Conservation (phyloP, 2,329 filamentous ascomycete species). For the Septoria petroselini region DNA sequence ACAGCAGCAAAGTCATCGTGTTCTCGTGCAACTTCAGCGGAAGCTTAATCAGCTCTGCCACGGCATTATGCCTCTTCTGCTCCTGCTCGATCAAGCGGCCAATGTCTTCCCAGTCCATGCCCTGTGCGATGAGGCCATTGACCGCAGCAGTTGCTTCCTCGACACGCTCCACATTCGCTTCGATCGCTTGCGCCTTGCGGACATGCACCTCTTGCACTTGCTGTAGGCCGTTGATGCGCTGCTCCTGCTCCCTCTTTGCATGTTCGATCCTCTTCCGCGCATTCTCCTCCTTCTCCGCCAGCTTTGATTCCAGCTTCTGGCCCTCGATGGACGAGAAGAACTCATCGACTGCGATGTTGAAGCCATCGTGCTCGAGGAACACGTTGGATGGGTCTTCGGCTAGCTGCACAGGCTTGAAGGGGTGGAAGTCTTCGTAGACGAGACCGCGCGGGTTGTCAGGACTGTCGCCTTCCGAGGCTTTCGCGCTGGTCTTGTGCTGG, state of each 20-base stretch:
- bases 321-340: constrained; percentile 97
- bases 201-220: constrained; percentile 77
- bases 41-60: constrained; percentile 80
- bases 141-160: constrained; percentile 91
- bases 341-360: constrained; percentile 91
- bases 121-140: constrained; percentile 84
- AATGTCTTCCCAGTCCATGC: constrained; percentile 97
- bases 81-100: constrained; percentile 84
- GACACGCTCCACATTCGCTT: constrained; percentile 85
- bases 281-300: constrained; percentile 75
- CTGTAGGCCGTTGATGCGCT: constrained; percentile 79
- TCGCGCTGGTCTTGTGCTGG: constrained; percentile 44
- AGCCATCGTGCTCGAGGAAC: constrained; percentile 75
- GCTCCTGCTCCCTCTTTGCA: constrained; percentile 78
- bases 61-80: constrained; percentile 73
- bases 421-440: constrained; percentile 93
- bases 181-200: constrained; percentile 83
- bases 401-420: constrained; percentile 81
- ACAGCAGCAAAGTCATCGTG: constrained; percentile 73
- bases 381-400: constrained; percentile 62
- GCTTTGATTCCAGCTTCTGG: constrained; percentile 79
- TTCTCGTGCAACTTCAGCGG: constrained; percentile 90
- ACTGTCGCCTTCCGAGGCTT: constrained; percentile 34
- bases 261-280: constrained; percentile 82
- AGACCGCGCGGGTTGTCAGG: constrained; percentile 49